Evolutionary conservation across 2,329 filamentous ascomycete species (phyloP).

Genomic region (Paraconiothyrium sp.): DNA sequence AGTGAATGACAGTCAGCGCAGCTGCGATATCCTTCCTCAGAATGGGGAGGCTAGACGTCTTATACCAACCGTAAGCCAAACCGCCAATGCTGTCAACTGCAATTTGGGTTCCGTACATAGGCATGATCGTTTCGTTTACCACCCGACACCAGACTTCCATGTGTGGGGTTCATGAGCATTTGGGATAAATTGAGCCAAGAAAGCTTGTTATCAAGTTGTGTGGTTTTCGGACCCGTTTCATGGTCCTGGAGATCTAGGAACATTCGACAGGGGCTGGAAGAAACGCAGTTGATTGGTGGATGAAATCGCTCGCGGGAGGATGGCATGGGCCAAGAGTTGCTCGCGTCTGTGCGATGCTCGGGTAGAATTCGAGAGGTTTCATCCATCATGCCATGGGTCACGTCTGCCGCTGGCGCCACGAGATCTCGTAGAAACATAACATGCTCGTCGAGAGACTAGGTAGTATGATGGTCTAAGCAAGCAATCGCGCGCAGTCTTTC

Average conservation of each 20-base stretch:
- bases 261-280: not conserved
- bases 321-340: not conserved
- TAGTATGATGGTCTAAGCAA: no score
- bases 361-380: constrained; percentile 2
- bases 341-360: not conserved
- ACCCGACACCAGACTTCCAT: constrained; percentile 21
- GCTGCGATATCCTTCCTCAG: constrained; percentile 33
- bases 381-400: not conserved
- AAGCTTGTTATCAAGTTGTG: not conserved
- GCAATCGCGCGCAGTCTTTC: no score
- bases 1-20: constrained; percentile 45
- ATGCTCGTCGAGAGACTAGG: not conserved
- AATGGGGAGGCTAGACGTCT: constrained; percentile 23
- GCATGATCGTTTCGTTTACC: constrained; percentile 39
- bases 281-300: not conserved
- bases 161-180: not conserved
- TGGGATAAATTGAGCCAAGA: constrained; percentile 10
- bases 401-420: not conserved
- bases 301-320: not conserved
- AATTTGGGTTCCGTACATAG: constrained; percentile 28
- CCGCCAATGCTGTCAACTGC: constrained; percentile 28
- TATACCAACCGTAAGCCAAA: constrained; percentile 31
- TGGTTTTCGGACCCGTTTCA: not conserved
- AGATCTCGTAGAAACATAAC: not conserved
- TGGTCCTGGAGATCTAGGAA: constrained; percentile 1